These are phyloP conservation scores for Lavandula angustifolia DNA, from an alignment of 257 asterid species.

Conservation along the genomic window DNA sequence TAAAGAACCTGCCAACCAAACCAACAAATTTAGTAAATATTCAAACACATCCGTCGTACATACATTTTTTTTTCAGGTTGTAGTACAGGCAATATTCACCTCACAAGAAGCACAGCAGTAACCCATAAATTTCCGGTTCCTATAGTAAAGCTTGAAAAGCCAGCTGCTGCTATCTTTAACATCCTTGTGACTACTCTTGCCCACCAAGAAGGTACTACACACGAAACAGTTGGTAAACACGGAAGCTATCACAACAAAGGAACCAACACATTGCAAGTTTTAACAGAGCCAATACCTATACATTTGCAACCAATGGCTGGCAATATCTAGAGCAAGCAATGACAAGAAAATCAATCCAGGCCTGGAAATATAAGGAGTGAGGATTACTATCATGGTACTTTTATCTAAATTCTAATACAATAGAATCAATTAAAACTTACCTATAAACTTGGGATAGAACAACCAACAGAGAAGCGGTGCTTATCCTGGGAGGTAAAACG, in stretches of 20 bases:
- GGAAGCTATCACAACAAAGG: slow-evolving; percentile 1
- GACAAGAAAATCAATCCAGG: slow-evolving; percentile 83
- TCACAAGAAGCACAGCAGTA: slow-evolving; percentile 95
- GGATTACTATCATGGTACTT: slow-evolving; percentile 23
- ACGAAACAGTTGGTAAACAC: slow-evolving; percentile 17
- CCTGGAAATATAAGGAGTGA: slow-evolving; percentile 47
- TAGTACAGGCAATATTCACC: slow-evolving; percentile 44
- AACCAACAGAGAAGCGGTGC: slow-evolving; percentile 94
- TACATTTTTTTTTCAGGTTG: not conserved
- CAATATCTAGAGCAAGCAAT: slow-evolving; percentile 88
- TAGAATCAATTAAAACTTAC: slow-evolving; percentile 40
- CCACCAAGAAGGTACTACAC: slow-evolving; percentile 82
- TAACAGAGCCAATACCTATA: slow-evolving; percentile 60
- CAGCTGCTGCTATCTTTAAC: slow-evolving; percentile 90
- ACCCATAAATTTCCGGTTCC: slow-evolving; percentile 83
- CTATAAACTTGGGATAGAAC: slow-evolving; percentile 96
- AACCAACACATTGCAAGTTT: slow-evolving; percentile 3
- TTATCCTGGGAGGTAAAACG: slow-evolving; percentile 61
- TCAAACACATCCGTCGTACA: not conserved
- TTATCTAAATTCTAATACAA: not conserved
- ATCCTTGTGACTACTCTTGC: slow-evolving; percentile 91
- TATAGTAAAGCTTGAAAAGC: slow-evolving; percentile 85
- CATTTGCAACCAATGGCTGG: slow-evolving; percentile 99
- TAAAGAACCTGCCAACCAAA: slow-evolving; percentile 73
- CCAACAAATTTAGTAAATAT: slow-evolving; percentile 21